Percentiles rank a stretch among this genome's conserved stretches.
These are phyloP conservation scores for Penicillium sp. DNA, from an alignment of 2,329 filamentous ascomycete genomes.

Conservation along the genomic window DNA sequence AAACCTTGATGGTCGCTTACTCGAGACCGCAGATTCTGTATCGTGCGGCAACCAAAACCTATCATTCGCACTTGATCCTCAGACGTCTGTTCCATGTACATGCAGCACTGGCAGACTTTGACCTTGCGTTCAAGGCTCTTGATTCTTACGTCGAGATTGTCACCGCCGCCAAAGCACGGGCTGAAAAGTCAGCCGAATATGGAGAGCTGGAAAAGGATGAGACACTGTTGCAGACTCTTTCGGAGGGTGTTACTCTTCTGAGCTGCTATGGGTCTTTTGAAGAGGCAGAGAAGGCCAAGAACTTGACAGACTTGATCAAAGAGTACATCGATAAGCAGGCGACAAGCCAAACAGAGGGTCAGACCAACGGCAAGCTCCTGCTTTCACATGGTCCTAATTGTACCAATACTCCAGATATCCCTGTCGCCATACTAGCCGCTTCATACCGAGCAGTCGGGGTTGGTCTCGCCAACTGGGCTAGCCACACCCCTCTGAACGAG, in stretches of 20 bases:
- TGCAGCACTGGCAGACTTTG: slow-evolving; percentile 83
- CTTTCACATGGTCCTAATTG: slow-evolving; percentile 18
- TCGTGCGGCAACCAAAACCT: slow-evolving; percentile 86
- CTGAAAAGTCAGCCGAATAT: slow-evolving; percentile 64
- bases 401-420: slow-evolving; percentile 42
- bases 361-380: slow-evolving; percentile 22
- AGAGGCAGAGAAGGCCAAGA: slow-evolving; percentile 76
- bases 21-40: slow-evolving; percentile 67
- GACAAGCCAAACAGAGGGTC: slow-evolving; percentile 25
- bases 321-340: slow-evolving; percentile 68
- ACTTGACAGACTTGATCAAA: slow-evolving; percentile 70
- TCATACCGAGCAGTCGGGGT: slow-evolving; percentile 85
- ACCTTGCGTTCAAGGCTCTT: slow-evolving; percentile 85
- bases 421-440: slow-evolving; percentile 63
- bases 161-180: slow-evolving; percentile 77
- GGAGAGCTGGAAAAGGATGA: slow-evolving; percentile 79
- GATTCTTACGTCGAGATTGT: slow-evolving; percentile 91
- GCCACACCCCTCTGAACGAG: slow-evolving; percentile 73
- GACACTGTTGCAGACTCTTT: slow-evolving; percentile 72
- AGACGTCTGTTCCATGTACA: slow-evolving; percentile 86
- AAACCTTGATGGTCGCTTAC: slow-evolving; percentile 13
- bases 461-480: slow-evolving; percentile 83
- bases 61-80: slow-evolving; percentile 88
- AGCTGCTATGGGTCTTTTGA: slow-evolving; percentile 76
- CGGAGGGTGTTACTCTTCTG: slow-evolving; percentile 75